A percentile compares a stretch with the other conserved stretches of the same genome.
Conservation (phyloP, 1,139 yeast species). For the Kurtzmaniella quercitrusa region DNA sequence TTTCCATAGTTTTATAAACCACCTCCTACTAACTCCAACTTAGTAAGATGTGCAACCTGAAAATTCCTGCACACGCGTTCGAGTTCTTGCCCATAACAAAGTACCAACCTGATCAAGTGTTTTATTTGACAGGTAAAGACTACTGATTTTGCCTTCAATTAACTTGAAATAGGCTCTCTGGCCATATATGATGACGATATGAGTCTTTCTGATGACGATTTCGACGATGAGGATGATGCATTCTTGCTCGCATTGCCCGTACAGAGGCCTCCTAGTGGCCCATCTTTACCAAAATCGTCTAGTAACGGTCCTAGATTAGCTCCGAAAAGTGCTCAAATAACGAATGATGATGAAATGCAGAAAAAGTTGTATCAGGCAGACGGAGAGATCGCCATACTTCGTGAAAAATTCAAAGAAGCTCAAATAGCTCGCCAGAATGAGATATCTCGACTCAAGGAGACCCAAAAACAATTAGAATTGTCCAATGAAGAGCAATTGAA, state of each 20-base stretch:
- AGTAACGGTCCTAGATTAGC: background rate
- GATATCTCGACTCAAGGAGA: slow-evolving; percentile 35
- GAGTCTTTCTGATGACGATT: slow-evolving; percentile 24
- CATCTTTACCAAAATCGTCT: background rate
- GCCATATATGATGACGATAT: slow-evolving; percentile 7
- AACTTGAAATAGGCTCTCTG: too few species aligned
- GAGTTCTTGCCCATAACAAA: background rate
- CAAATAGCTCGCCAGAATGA: slow-evolving; percentile 44
- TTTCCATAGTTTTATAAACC: background rate
- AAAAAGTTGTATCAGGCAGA: slow-evolving; percentile 46
- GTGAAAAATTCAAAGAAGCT: slow-evolving; percentile 56
- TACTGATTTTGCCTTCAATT: too few species aligned
- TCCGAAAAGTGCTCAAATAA: slow-evolving; percentile 6
- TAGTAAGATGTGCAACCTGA: background rate
- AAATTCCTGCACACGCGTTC: background rate
- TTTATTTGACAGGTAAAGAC: too few species aligned
- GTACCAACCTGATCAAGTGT: background rate
- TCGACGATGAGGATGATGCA: slow-evolving; percentile 42
- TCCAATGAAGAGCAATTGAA: slow-evolving; percentile 40
- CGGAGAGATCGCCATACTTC: slow-evolving; percentile 75
- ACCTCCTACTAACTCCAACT: background rate
- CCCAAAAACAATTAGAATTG: slow-evolving; percentile 24
- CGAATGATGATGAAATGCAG: slow-evolving; percentile 14
- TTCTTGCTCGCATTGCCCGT: slow-evolving; percentile 17
- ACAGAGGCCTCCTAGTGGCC: slow-evolving; percentile 1